Conservation (phyloP, 2,329 filamentous ascomycete species). For the Periconia sp. region DNA sequence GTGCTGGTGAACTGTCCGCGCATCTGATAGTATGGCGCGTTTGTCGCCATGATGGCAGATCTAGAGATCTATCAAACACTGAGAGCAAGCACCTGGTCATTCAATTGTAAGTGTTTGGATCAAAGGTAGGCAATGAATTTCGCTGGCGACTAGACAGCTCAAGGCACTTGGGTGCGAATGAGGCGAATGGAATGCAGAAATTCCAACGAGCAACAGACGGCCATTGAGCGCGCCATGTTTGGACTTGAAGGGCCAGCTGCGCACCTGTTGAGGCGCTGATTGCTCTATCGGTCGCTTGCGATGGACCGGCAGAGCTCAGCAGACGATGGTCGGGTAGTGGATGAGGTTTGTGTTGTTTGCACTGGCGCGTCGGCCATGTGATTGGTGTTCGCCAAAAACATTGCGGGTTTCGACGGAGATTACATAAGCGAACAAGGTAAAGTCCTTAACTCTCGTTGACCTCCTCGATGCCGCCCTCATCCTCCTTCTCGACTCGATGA, state of each 20-base stretch:
- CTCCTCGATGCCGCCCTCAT: no score
- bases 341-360: conserved; percentile 41
- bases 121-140: conserved; percentile 13
- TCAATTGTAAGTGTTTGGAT: conserved; percentile 29
- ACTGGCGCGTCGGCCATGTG: conserved; percentile 6
- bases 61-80: conserved; percentile 11
- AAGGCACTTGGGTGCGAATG: conserved; percentile 23
- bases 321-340: conserved; percentile 11
- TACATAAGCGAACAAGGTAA: conserved; percentile 3
- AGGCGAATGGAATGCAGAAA: conserved; percentile 9
- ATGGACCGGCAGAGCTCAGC: conserved; percentile 18
- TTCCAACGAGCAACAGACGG: conserved; percentile 9
- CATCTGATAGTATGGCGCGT: conserved; percentile 45
- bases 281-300: conserved; percentile 33
- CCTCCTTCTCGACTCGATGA: no score
- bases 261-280: conserved; percentile 29
- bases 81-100: conserved; percentile 2
- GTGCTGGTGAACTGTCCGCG: conserved; percentile 35
- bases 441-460: no score
- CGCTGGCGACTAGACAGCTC: conserved; percentile 3
- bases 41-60: conserved; percentile 34
- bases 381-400: conserved; percentile 8
- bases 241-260: conserved; percentile 16
- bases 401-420: no score
- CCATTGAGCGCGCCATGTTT: conserved; percentile 24